Evolutionary conservation across 352 stramenopile genomes (phyloP).

Genomic region (Blastocystis sp.): DNA sequence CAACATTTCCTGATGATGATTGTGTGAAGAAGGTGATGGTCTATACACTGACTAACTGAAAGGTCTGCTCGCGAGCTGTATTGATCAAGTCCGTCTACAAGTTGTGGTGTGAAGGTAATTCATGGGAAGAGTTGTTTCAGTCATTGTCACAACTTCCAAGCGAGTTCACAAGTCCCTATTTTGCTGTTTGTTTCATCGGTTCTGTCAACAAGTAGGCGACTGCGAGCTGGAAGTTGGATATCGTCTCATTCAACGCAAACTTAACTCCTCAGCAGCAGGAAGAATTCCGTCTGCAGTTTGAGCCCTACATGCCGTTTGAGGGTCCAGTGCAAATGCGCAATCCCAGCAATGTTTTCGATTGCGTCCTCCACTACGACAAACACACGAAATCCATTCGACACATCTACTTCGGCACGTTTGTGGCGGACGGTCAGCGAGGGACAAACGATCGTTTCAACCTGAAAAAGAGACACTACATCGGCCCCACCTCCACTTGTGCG

Average conservation of each 20-base stretch:
- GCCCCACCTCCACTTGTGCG: constrained; percentile 91
- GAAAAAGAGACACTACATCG: constrained; percentile 76
- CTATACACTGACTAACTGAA: background rate
- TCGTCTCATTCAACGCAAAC: background rate
- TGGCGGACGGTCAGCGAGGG: constrained; percentile 21
- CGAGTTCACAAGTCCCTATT: constrained; percentile 35
- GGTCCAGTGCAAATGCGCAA: background rate
- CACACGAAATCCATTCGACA: background rate
- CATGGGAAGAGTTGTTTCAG: constrained; percentile 6
- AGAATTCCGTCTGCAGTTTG: constrained; percentile 21
- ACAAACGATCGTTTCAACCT: constrained; percentile 32
- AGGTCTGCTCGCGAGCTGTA: constrained; percentile 36
- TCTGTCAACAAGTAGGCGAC: background rate
- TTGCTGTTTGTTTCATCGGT: background rate
- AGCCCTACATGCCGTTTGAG: constrained; percentile 25
- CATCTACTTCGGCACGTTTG: constrained; percentile 7
- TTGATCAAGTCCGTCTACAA: constrained; percentile 47
- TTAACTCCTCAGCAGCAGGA: constrained; percentile 2
- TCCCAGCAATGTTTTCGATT: background rate
- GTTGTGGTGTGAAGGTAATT: constrained; percentile 33
- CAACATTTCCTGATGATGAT: constrained; percentile 69
- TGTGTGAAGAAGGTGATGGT: constrained; percentile 69
- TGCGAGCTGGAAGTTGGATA: constrained; percentile 6
- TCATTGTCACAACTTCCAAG: background rate
- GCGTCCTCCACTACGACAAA: constrained; percentile 7